A percentile compares a stretch with the other conserved stretches of the same genome.
Conservation (phyloP, 495 filamentous ascomycete species). For the Trichoderma erinaceum region DNA sequence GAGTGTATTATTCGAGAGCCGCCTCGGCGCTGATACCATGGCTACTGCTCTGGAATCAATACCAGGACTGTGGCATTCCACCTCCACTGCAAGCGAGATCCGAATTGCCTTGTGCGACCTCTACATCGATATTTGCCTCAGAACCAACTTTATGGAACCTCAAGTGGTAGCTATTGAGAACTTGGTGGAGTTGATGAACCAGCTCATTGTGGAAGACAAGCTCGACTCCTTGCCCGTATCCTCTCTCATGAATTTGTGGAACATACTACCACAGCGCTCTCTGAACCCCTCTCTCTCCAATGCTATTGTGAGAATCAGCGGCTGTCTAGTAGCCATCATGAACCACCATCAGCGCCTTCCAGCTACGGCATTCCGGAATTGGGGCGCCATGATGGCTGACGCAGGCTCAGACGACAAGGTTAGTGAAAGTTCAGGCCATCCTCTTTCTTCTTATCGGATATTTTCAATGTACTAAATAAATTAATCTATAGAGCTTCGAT, state of each 20-base stretch:
- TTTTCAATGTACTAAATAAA: slow-evolving; percentile 19
- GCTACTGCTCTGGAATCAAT: slow-evolving; percentile 20
- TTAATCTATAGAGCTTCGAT: slow-evolving; percentile 51
- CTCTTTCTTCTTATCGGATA: neutral
- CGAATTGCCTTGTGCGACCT: slow-evolving; percentile 22
- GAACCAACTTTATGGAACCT: slow-evolving; percentile 26
- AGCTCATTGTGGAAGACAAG: neutral
- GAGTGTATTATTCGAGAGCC: neutral
- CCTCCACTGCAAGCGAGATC: neutral
- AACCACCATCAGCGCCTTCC: neutral
- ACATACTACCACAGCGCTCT: slow-evolving; percentile 24
- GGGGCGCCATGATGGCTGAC: slow-evolving; percentile 40
- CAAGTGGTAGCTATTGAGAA: slow-evolving; percentile 33
- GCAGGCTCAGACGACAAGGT: slow-evolving; percentile 40
- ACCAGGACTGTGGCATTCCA: slow-evolving; percentile 24
- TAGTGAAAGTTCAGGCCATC: slow-evolving; percentile 18
- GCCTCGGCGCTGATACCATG: slow-evolving; percentile 7
- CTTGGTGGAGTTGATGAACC: slow-evolving; percentile 31
- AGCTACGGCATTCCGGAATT: slow-evolving; percentile 19
- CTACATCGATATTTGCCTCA: slow-evolving; percentile 24
- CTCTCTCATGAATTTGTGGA: neutral
- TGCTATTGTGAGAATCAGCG: slow-evolving; percentile 40
- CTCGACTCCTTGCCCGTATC: neutral
- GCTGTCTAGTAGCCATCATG: slow-evolving; percentile 34
- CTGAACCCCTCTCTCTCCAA: slow-evolving; percentile 40